Evolutionary conservation across 208 protist species (phyloP).

Genomic region (Naegleria lovaniensis): DNA sequence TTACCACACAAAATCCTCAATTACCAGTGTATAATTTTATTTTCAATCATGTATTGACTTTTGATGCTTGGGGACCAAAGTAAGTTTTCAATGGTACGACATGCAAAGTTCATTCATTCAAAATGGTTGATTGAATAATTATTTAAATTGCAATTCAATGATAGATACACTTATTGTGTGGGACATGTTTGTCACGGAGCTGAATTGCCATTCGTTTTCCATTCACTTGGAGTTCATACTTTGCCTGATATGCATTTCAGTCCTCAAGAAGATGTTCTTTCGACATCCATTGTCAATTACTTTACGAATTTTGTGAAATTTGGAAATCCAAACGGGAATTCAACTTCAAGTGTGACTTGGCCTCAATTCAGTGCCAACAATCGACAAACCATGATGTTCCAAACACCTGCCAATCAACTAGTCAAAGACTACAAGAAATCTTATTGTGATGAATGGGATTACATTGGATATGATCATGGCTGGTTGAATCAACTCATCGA

Average conservation of each 20-base stretch:
- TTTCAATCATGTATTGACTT: background rate
- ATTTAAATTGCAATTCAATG: too few relatives aligned
- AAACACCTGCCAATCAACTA: background rate
- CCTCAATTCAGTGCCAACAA: background rate
- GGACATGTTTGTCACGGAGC: conserved; percentile 14
- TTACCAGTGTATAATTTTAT: background rate
- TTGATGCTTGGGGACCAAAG: conserved; percentile 18
- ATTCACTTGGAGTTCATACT: background rate
- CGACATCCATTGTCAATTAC: background rate
- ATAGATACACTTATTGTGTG: background rate
- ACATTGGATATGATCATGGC: background rate
- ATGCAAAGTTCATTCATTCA: too few relatives aligned
- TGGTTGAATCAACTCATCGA: background rate
- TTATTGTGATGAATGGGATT: conserved; percentile 3
- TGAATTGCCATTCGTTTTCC: conserved; percentile 7
- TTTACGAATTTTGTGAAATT: conserved; percentile 4
- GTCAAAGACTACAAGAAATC: background rate
- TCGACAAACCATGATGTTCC: background rate
- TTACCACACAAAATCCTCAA: background rate
- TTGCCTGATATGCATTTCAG: background rate
- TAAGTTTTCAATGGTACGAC: too few relatives aligned
- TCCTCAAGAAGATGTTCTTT: background rate
- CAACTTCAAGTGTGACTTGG: background rate
- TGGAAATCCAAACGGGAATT: background rate
- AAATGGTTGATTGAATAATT: too few relatives aligned